Conservation (phyloP, 768 basidiomycete species). For the Xerocomellus amylosporus region DNA sequence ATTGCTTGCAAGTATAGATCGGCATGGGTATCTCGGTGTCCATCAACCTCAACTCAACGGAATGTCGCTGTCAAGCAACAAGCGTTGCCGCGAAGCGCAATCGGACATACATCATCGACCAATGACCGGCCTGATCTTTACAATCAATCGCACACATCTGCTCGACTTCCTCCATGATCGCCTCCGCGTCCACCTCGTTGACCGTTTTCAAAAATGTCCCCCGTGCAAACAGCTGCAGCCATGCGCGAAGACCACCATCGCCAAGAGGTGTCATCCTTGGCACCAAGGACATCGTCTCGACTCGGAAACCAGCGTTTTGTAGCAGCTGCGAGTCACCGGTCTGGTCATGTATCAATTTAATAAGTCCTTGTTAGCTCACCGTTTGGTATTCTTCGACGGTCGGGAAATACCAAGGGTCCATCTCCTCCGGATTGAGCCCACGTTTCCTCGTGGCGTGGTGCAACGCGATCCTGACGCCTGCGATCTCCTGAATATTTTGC, state of each 20-base stretch:
- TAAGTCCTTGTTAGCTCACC: conserved; percentile 33
- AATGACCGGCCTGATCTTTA: conserved; percentile 55
- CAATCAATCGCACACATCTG: conserved; percentile 55
- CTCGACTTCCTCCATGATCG: conserved; percentile 62
- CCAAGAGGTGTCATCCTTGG: conserved; percentile 54
- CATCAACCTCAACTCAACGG: conserved; percentile 3
- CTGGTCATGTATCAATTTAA: conserved; percentile 1
- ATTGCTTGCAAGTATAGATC: conserved; percentile 1
- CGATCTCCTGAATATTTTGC: conserved; percentile 2
- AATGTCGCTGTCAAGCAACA: conserved; percentile 23
- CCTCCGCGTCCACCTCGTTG: conserved; percentile 50
- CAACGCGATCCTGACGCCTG: conserved; percentile 61
- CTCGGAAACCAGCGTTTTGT: conserved; percentile 52
- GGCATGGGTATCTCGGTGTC: not conserved
- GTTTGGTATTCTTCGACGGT: conserved; percentile 61
- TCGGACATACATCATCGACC: conserved; percentile 73
- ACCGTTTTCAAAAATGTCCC: conserved; percentile 56
- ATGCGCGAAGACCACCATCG: conserved; percentile 52
- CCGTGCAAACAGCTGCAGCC: conserved; percentile 67
- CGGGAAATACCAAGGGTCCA: conserved; percentile 89
- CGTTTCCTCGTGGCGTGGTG: conserved; percentile 49
- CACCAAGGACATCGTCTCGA: conserved; percentile 50
- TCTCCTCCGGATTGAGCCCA: conserved; percentile 53
- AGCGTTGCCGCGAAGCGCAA: conserved; percentile 59
- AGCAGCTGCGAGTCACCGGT: conserved; percentile 44